phyloP scores from a whole-genome alignment of 169 alveolate species.

The Babesia caballi region DNA sequence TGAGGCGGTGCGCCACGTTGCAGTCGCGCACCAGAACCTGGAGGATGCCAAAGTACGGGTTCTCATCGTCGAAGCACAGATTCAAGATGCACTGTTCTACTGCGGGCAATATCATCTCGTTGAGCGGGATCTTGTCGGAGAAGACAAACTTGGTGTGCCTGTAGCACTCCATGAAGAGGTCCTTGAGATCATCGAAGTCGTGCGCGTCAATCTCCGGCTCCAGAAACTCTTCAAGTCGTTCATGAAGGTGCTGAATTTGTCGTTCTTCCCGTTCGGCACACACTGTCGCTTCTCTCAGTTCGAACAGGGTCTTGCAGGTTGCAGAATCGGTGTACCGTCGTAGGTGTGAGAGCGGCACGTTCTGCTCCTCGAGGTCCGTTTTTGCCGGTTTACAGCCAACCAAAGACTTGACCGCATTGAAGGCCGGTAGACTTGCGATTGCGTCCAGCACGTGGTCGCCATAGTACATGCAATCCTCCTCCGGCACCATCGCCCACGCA shows the following conservation, averaged over 20 bases:
- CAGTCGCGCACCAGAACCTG: conserved; percentile 2
- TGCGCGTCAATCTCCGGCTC: background rate
- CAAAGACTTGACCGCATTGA: background rate
- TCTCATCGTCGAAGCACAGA: background rate
- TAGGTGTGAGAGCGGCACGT: background rate
- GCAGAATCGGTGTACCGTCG: conserved; percentile 2
- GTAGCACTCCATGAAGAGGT: conserved; percentile 1
- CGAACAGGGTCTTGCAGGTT: conserved; percentile 26
- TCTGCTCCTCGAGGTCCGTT: background rate
- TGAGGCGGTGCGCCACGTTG: conserved; percentile 17
- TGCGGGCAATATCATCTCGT: conserved; percentile 3
- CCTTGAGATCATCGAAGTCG: conserved; percentile 1
- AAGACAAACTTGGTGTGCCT: conserved; percentile 14
- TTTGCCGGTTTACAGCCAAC: background rate
- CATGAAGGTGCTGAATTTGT: background rate
- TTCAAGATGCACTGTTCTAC: background rate
- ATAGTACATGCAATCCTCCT: conserved; percentile 2
- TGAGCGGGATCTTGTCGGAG: conserved; percentile 15
- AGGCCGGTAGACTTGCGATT: background rate
- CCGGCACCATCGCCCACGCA: conserved; percentile 5
- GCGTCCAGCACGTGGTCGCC: conserved; percentile 15
- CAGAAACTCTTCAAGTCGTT: background rate
- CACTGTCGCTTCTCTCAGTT: conserved; percentile 1
- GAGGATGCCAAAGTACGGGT: background rate
- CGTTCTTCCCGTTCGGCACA: background rate